A percentile compares a stretch with the other conserved stretches of the same genome.
phyloP scores from a whole-genome alignment of 2,329 filamentous ascomycete genomes.

The Pseudocercospora crystallina region DNA sequence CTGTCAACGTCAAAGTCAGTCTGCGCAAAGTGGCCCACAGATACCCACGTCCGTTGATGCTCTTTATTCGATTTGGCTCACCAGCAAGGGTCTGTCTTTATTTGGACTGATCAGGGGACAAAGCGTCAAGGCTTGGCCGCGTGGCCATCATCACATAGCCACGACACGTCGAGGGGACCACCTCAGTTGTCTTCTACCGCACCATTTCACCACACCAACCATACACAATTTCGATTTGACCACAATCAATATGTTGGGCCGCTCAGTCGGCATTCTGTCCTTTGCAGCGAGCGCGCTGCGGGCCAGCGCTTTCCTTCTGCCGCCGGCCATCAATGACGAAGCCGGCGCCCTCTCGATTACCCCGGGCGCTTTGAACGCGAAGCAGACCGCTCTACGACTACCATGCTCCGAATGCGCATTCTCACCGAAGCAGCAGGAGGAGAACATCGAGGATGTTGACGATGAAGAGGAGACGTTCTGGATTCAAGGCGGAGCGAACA shows the following conservation, averaged over 20 bases:
- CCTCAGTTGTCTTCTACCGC: no score
- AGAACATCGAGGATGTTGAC: conserved; percentile 19
- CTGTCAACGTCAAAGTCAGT: no score
- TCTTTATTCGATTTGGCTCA: no score
- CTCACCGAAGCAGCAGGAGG: conserved; percentile 28
- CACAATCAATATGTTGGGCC: conserved; percentile 31
- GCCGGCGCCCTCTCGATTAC: conserved; percentile 4
- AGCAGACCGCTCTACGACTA: conserved; percentile 47
- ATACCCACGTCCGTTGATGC: no score
- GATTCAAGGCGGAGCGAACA: conserved; percentile 34
- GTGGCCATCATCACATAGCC: no score
- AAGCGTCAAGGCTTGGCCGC: no score
- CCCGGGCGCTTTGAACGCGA: conserved; percentile 33
- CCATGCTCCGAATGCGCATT: conserved; percentile 58
- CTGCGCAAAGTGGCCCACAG: no score
- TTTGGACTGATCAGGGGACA: no score
- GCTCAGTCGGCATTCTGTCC: conserved; percentile 31
- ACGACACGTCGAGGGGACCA: no score
- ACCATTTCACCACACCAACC: no score
- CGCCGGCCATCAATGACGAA: conserved; percentile 43
- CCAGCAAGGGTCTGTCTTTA: no score
- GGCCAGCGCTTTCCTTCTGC: conserved; percentile 53
- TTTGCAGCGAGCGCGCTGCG: conserved; percentile 29
- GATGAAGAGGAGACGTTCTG: conserved; percentile 30
- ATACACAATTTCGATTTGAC: no score